Evolutionary conservation across 768 basidiomycete genomes (phyloP).

Genomic region (Cubamyces sp.): DNA sequence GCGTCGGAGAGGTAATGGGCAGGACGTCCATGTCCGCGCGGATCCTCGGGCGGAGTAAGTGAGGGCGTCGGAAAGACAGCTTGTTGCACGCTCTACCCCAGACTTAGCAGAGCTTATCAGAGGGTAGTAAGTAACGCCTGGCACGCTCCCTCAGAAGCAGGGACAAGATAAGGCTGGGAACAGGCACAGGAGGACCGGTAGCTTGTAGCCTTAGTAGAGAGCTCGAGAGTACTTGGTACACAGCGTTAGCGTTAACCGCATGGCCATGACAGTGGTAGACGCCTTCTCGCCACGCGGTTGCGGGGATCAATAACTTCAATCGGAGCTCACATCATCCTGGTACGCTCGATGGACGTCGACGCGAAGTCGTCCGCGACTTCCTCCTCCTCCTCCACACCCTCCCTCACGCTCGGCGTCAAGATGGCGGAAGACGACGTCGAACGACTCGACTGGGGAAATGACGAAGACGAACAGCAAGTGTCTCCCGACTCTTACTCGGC

Average conservation of each 20-base stretch:
- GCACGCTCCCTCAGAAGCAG: neutral
- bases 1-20: slow-evolving; percentile 29
- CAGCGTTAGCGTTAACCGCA: neutral
- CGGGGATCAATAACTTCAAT: slow-evolving; percentile 4
- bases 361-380: slow-evolving; percentile 9
- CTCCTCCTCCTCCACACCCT: slow-evolving; percentile 15
- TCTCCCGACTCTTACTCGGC: slow-evolving; percentile 12
- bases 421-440: slow-evolving; percentile 71
- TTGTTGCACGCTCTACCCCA: neutral
- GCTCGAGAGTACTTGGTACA: too few species aligned
- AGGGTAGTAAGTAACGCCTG: too few species aligned
- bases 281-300: neutral
- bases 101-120: too few species aligned
- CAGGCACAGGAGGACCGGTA: too few species aligned
- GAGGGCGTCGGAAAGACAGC: slow-evolving; percentile 4
- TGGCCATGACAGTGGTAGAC: neutral
- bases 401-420: slow-evolving; percentile 21
- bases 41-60: slow-evolving; percentile 1
- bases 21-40: slow-evolving; percentile 33
- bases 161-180: neutral
- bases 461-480: slow-evolving; percentile 45
- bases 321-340: slow-evolving; percentile 11
- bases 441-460: slow-evolving; percentile 70
- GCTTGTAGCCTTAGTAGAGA: too few species aligned
- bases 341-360: slow-evolving; percentile 6